A percentile compares a stretch with the other conserved stretches of the same genome.
Evolutionary conservation across 2,329 filamentous ascomycete genomes (phyloP).

Genomic region (Polytolypa hystricis): DNA sequence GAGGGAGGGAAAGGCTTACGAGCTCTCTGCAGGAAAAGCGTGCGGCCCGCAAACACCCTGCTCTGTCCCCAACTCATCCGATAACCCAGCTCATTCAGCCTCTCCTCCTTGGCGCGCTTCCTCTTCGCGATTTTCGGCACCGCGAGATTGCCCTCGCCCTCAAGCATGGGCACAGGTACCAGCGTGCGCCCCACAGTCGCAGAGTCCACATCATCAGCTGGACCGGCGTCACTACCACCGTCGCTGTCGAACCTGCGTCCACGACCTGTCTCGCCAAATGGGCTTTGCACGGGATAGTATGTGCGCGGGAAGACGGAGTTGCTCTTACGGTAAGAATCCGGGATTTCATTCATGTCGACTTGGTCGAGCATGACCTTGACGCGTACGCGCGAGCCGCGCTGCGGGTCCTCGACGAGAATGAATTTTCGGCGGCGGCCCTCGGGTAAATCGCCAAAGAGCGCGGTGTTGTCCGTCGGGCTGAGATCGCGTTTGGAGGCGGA

Average conservation of each 20-base stretch:
- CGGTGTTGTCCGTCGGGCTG: slow-evolving; percentile 24
- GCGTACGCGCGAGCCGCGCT: slow-evolving; percentile 67
- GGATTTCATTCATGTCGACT: slow-evolving; percentile 90
- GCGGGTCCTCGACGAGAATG: slow-evolving; percentile 84
- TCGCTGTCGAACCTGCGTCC: slow-evolving; percentile 65
- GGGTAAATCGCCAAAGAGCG: slow-evolving; percentile 77
- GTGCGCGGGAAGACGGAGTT: slow-evolving; percentile 85
- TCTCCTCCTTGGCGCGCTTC: slow-evolving; percentile 69
- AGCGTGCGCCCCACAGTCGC: slow-evolving; percentile 34
- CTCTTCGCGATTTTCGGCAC: slow-evolving; percentile 63
- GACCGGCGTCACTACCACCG: slow-evolving; percentile 47
- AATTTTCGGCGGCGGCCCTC: slow-evolving; percentile 92
- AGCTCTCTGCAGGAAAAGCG: slow-evolving; percentile 80
- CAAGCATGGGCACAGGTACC: slow-evolving; percentile 50
- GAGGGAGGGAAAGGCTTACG: slow-evolving; percentile 48
- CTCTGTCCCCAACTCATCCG: slow-evolving; percentile 96
- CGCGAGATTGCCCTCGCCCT: slow-evolving; percentile 64
- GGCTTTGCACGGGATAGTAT: slow-evolving; percentile 80
- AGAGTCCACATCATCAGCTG: slow-evolving; percentile 17
- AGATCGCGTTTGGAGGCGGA: slow-evolving; percentile 17
- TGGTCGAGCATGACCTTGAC: slow-evolving; percentile 88
- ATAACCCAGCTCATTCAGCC: slow-evolving; percentile 84
- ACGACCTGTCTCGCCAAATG: slow-evolving; percentile 58
- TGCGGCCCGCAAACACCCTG: slow-evolving; percentile 75
- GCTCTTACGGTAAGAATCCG: slow-evolving; percentile 82